Base-by-base conservation (phyloP, 1,284 basidiomycete genomes). In the Fomitopsis palustris region DNA sequence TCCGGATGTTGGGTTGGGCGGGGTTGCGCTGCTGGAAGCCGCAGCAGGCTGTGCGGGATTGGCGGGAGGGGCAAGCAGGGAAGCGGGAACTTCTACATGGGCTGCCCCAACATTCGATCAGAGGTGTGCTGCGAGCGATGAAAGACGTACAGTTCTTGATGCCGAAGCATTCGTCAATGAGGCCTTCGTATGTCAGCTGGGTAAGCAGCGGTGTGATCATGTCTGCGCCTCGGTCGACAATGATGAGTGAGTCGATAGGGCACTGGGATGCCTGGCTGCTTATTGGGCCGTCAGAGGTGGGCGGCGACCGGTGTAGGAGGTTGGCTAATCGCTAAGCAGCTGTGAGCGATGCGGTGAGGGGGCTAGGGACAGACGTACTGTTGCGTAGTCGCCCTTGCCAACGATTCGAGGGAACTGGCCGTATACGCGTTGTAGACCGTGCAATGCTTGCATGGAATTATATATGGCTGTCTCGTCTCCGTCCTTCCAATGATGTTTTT, bases 161-260 rank as follows among this genome's bases (percentile, higher is more conserved):
- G 1, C 93, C 93, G 49, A 98, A 79, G 43, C 95, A 78, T 72
- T 99, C 97, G 69, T 99, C 96, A n/a, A 98, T 81, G 45, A 99
- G 86, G 17, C 97, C 97, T 72, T 98, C 90, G 69, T 98, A 99
- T 0, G 97, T 99, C 57, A 99, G 78, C 70, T 99, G 96, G 1
- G 96, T 99, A 51, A 96, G 86, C 56, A 99, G 81, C 1, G 96
- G 95, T 0, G 96, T 98, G 56, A 97, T 88, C 87, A 98, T 92
- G 72, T 99, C 97, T n/a, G 93, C 87, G 45, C 88, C 84, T 54
- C 97, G 85, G 72, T 99, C 97, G 58, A 99, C 69, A 43, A 99
- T 83, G 64, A 99, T 87, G 59, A 99, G 76, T 21, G 87, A 89
- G 71, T 99, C 97, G 57, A 99, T 83, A 62, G 80, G 84, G 31